These are phyloP conservation scores for Epithemia pelagica DNA, from an alignment of 108 stramenopile genomes.

Conservation along the genomic window DNA sequence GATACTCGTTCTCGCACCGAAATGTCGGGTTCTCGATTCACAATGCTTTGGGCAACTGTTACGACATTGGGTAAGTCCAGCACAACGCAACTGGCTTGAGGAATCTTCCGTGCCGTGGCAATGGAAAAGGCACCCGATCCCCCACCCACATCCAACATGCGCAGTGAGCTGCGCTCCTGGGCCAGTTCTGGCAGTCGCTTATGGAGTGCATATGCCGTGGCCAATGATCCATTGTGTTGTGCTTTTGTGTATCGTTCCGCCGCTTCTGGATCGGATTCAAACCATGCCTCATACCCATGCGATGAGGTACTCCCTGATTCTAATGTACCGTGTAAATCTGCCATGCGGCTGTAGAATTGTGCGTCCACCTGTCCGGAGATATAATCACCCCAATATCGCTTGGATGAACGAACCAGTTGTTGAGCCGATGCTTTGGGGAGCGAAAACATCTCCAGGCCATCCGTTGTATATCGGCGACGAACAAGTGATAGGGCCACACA, in stretches of 20 bases:
- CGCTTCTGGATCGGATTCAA: constrained; percentile 18
- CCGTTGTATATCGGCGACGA: constrained; percentile 5
- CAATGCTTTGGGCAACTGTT: constrained; percentile 10
- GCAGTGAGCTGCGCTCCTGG: neutral
- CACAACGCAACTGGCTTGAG: constrained; percentile 13
- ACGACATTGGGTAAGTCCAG: constrained; percentile 19
- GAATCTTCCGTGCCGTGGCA: constrained; percentile 17
- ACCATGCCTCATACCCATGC: constrained; percentile 27
- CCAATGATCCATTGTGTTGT: constrained; percentile 27
- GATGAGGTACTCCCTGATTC: constrained; percentile 6
- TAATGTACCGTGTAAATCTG: constrained; percentile 11
- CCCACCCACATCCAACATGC: constrained; percentile 19
- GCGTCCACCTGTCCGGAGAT: constrained; percentile 19
- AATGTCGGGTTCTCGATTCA: constrained; percentile 1
- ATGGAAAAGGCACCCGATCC: constrained; percentile 26
- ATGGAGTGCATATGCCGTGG: constrained; percentile 19
- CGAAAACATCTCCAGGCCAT: constrained; percentile 10
- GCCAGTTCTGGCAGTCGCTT: constrained; percentile 13
- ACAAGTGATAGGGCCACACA: constrained; percentile 16
- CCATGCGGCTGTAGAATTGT: constrained; percentile 22
- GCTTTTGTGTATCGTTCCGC: constrained; percentile 19
- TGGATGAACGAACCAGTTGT: constrained; percentile 16
- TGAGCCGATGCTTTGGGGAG: constrained; percentile 18
- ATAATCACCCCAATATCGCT: constrained; percentile 26
- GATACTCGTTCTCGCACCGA: constrained; percentile 7